Evolutionary conservation across 2,329 filamentous ascomycete species (phyloP).

Genomic region (Xenoacremonium recifei): DNA sequence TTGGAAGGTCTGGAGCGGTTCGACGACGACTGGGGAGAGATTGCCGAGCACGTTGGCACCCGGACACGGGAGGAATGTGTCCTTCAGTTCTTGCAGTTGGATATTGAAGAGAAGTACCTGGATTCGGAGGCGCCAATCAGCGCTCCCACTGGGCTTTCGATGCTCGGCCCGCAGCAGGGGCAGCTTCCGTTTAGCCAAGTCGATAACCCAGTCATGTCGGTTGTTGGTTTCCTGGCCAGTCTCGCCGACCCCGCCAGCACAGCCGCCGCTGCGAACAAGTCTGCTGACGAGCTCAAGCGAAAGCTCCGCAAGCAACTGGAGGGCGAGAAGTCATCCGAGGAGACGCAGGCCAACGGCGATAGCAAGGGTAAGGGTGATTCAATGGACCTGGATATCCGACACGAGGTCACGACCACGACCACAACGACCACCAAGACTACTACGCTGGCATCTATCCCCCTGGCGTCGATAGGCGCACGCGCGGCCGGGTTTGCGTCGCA

Average conservation of each 20-base stretch:
- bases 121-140: constrained; percentile 64
- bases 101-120: constrained; percentile 96
- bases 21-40: constrained; percentile 93
- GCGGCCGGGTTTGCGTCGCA: constrained; percentile 88
- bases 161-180: constrained; percentile 72
- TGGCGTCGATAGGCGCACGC: constrained; percentile 83
- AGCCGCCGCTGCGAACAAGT: constrained; percentile 85
- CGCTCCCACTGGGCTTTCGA: constrained; percentile 56
- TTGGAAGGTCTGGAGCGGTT: constrained; percentile 90
- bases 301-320: constrained; percentile 78
- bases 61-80: constrained; percentile 95
- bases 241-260: constrained; percentile 88
- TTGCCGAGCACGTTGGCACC: constrained; percentile 88
- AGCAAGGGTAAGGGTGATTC: constrained; percentile 57
- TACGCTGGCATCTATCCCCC: constrained; percentile 71
- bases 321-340: constrained; percentile 36
- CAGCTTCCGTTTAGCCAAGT: constrained; percentile 86
- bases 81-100: constrained; percentile 90
- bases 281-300: constrained; percentile 81
- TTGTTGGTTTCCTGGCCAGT: constrained; percentile 89
- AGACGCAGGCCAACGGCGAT: constrained; percentile 57
- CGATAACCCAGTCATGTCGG: constrained; percentile 95
- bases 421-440: constrained; percentile 45
- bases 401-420: constrained; percentile 51
- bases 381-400: constrained; percentile 62